phyloP scores from a whole-genome alignment of 805 yeast species.

The Starmerella sirachaensis region DNA sequence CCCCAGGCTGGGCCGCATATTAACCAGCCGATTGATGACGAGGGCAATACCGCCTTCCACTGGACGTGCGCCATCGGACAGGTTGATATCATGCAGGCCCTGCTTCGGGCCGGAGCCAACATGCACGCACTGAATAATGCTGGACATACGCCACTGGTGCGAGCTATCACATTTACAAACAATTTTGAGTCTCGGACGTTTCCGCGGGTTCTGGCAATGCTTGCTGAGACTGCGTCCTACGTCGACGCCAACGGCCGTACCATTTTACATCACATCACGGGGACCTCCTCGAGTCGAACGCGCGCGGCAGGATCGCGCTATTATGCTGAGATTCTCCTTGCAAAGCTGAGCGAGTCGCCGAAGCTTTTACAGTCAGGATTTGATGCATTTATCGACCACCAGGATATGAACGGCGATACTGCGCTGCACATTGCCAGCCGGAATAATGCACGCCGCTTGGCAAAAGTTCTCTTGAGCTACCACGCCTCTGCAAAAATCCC shows the following conservation, averaged over 20 bases:
- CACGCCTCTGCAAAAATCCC: conserved; percentile 37
- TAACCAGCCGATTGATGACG: conserved; percentile 78
- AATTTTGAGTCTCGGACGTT: conserved; percentile 72
- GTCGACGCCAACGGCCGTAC: conserved; percentile 64
- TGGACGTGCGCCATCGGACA: conserved; percentile 98
- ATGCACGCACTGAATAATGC: conserved; percentile 45
- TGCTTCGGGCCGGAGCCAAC: conserved; percentile 66
- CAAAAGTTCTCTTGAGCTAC: conserved; percentile 35
- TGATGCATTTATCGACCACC: conserved; percentile 51
- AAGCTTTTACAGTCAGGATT: conserved; percentile 5
- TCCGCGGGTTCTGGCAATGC: conserved; percentile 60
- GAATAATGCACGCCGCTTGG: conserved; percentile 38
- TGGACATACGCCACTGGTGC: conserved; percentile 81
- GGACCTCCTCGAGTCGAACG: conserved; percentile 50
- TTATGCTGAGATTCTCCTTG: conserved; percentile 64
- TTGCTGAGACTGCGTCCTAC: conserved; percentile 66
- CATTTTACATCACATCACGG: conserved; percentile 75
- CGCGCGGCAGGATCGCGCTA: conserved; percentile 71
- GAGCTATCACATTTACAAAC: conserved; percentile 77
- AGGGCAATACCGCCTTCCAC: conserved; percentile 88
- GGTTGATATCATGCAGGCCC: conserved; percentile 58
- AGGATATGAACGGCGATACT: conserved; percentile 74
- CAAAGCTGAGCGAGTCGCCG: conserved; percentile 49
- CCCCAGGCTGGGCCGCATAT: conserved; percentile 58
- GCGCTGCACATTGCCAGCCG: conserved; percentile 68